Base-by-base conservation (phyloP, 2,329 filamentous ascomycete genomes). In the Penicillium sp. region DNA sequence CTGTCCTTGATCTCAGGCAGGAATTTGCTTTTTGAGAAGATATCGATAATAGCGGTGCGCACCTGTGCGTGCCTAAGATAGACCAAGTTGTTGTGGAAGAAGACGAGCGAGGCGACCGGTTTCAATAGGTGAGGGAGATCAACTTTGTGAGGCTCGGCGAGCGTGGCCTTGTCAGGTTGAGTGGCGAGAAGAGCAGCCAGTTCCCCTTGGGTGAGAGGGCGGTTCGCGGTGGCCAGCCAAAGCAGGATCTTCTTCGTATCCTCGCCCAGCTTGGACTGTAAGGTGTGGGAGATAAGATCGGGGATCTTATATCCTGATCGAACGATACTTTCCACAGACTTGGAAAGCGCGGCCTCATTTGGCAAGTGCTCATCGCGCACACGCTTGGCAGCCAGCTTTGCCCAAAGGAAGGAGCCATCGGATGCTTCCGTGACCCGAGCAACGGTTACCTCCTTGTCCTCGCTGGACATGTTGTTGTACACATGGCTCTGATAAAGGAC, bases 321-420 rank as follows among this genome's bases (percentile, higher is more conserved):
- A 2, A 64, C 40, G 0, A 75, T 21, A 4, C 45, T 54, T 9
- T 73, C 70, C 1, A 74, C 59, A 0, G 64, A 60, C 56, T 70
- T 71, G 18, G 37, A 39, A 39, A 39, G 37, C 23, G 47, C 45
- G 7, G 74, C 52, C 8, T 38, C 60, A 15, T 73, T 65, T 0
- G 60, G 46, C 2, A 53, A 57, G 18, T 59, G 52, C 54, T 72
- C 72, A n/a, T 59, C 56, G 21, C 66, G 64, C 29, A 69, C 56
- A 16, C 60, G 61, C 57, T 71, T 72, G 1, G 68, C 51, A 9
- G 65, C 68, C 7, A 75, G 64, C 57, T 73, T 76, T 4, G 71
- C 73, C 68, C 71, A 74, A 0, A 75, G 65, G 54, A 76, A 75
- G 6, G 73, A 75, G 9, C 72, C 69, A 10, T 68, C 62, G 6